Conservation (phyloP, 768 basidiomycete genomes). For the Lepiota venenata region DNA sequence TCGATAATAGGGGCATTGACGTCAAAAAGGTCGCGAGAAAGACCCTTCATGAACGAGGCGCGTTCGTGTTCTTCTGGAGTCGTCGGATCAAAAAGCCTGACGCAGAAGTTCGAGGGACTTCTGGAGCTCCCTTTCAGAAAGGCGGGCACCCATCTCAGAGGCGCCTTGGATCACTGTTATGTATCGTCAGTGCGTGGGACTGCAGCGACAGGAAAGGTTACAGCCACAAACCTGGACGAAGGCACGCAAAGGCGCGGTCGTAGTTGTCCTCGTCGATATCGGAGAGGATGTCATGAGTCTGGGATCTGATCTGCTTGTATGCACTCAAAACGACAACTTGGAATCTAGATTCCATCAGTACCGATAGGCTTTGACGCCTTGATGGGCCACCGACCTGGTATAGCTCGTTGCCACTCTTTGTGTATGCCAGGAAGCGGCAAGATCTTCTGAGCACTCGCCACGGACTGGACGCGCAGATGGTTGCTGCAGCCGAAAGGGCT, state of each 20-base stretch:
- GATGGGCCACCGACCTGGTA: slow-evolving; percentile 38
- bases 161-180: slow-evolving; percentile 73
- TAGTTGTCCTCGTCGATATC: slow-evolving; percentile 71
- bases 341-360: slow-evolving; percentile 37
- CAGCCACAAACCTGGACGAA: slow-evolving; percentile 49
- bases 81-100: slow-evolving; percentile 68
- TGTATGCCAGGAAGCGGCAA: slow-evolving; percentile 52
- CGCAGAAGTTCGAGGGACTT: slow-evolving; percentile 76
- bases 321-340: slow-evolving; percentile 70
- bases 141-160: slow-evolving; percentile 67
- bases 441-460: slow-evolving; percentile 41
- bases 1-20: slow-evolving; percentile 46
- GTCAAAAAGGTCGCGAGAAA: slow-evolving; percentile 45
- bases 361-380: neutral
- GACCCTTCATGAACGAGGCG: slow-evolving; percentile 24
- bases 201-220: neutral
- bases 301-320: slow-evolving; percentile 68
- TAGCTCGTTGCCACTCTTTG: slow-evolving; percentile 54
- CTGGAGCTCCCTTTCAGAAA: slow-evolving; percentile 73
- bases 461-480: slow-evolving; percentile 55
- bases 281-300: slow-evolving; percentile 49
- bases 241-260: slow-evolving; percentile 61
- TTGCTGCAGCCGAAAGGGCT: slow-evolving; percentile 52
- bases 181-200: neutral
- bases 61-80: slow-evolving; percentile 56